Conservation (phyloP, 306 rosid genomes). For the Canavalia gladiata region DNA sequence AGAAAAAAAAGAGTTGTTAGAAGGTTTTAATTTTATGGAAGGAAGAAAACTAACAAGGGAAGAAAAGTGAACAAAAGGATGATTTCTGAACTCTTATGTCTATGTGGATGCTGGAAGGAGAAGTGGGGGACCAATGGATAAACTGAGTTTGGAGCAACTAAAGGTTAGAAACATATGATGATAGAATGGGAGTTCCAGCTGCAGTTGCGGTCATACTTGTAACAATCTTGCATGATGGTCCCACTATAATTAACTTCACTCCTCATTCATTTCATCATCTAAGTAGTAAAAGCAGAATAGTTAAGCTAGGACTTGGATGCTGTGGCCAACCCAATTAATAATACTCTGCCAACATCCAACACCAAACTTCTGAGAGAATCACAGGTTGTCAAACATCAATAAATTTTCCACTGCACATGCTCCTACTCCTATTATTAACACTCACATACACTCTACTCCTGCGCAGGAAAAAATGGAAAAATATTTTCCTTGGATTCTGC, state of each 20-base stretch:
- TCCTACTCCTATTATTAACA: neutral
- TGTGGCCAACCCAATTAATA: neutral
- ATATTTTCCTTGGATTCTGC: conserved; percentile 32
- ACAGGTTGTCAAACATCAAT: neutral
- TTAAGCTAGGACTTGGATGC: no score
- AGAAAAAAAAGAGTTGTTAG: no score
- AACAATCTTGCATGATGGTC: neutral
- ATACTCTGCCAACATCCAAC: neutral
- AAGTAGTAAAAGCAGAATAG: no score
- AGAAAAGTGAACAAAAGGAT: no score
- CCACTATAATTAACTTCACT: neutral
- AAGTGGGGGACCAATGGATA: no score
- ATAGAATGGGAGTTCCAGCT: neutral
- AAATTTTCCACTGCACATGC: conserved; percentile 12
- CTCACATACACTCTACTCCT: neutral
- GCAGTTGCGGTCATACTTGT: neutral
- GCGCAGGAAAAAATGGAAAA: conserved; percentile 46
- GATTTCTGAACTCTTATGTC: no score
- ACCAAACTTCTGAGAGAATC: neutral
- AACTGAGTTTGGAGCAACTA: no score
- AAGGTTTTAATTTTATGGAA: no score
- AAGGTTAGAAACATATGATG: neutral
- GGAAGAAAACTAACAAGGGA: no score
- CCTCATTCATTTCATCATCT: no score
- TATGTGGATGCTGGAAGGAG: neutral